phyloP scores from a whole-genome alignment of 1,139 yeast species.

The Protomyces gravidus region DNA sequence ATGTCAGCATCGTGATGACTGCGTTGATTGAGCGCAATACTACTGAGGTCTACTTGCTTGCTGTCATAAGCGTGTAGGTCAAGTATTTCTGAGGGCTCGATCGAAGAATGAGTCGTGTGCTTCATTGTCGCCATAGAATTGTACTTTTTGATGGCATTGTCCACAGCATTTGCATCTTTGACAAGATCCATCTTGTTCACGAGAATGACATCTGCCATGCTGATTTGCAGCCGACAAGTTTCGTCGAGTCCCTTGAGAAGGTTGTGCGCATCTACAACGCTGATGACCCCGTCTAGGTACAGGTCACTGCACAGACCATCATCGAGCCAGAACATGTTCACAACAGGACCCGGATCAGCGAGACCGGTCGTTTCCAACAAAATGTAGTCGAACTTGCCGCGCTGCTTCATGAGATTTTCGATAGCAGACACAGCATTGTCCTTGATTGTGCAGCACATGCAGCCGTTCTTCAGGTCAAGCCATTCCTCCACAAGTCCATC shows the following conservation, averaged over 20 bases:
- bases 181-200: slow-evolving; percentile 69
- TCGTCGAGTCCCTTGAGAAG: slow-evolving; percentile 67
- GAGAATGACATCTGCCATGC: slow-evolving; percentile 76
- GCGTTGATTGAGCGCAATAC: neutral
- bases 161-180: slow-evolving; percentile 37
- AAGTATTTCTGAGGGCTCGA: slow-evolving; percentile 55
- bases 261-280: slow-evolving; percentile 78
- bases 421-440: slow-evolving; percentile 93
- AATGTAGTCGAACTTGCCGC: slow-evolving; percentile 78
- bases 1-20: slow-evolving; percentile 45
- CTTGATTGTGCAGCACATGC: slow-evolving; percentile 84
- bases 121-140: slow-evolving; percentile 66
- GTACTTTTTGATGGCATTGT: slow-evolving; percentile 50
- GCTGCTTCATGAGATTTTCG: slow-evolving; percentile 72
- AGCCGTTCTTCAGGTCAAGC: slow-evolving; percentile 94
- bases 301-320: slow-evolving; percentile 79
- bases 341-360: slow-evolving; percentile 97
- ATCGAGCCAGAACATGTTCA: slow-evolving; percentile 96
- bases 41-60: slow-evolving; percentile 39
- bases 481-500: slow-evolving; percentile 66
- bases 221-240: slow-evolving; percentile 53
- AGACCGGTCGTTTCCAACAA: slow-evolving; percentile 90
- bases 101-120: slow-evolving; percentile 67
- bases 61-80: slow-evolving; percentile 78
- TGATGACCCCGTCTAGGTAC: slow-evolving; percentile 88